A percentile compares a stretch with the other conserved stretches of the same genome.
Conservation (phyloP, 805 yeast genomes). For the Starmerella stigmatis region DNA sequence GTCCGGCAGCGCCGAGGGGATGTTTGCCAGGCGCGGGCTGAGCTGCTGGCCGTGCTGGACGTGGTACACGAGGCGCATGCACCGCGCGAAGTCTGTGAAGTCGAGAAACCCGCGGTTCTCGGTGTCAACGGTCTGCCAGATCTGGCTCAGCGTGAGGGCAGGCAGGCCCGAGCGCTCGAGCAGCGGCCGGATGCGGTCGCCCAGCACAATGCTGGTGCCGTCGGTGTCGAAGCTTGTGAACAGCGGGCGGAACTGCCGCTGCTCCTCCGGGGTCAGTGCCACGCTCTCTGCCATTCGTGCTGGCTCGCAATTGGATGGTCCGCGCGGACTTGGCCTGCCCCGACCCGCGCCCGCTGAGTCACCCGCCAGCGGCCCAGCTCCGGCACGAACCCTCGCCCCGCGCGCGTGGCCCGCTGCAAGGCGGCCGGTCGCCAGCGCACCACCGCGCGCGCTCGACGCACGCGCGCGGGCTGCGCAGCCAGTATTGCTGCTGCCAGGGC, state of each 20-base stretch:
- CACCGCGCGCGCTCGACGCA: too few relatives aligned
- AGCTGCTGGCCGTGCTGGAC: slow-evolving; percentile 64
- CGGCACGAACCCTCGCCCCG: too few relatives aligned
- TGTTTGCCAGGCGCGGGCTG: slow-evolving; percentile 42
- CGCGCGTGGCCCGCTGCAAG: too few relatives aligned
- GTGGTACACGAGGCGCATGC: slow-evolving; percentile 82
- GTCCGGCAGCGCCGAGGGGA: slow-evolving; percentile 53
- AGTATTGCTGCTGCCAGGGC: too few relatives aligned
- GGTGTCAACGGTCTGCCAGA: slow-evolving; percentile 93
- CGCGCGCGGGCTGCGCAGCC: too few relatives aligned
- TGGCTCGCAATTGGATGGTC: background rate
- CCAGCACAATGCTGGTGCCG: slow-evolving; percentile 70
- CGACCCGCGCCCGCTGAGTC: background rate
- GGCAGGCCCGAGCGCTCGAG: slow-evolving; percentile 80
- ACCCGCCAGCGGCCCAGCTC: too few relatives aligned
- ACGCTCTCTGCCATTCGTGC: slow-evolving; percentile 17
- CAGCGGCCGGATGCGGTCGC: slow-evolving; percentile 71
- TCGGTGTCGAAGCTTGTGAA: slow-evolving; percentile 75
- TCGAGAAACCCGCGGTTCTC: slow-evolving; percentile 75
- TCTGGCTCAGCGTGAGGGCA: slow-evolving; percentile 67
- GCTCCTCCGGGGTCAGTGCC: slow-evolving; percentile 60
- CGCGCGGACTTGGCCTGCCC: background rate
- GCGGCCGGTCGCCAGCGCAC: too few relatives aligned
- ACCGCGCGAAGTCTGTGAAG: slow-evolving; percentile 69
- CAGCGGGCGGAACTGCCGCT: slow-evolving; percentile 57